Conservation (phyloP, 75 land plant genomes). For the Sequoiadendron giganteum region DNA sequence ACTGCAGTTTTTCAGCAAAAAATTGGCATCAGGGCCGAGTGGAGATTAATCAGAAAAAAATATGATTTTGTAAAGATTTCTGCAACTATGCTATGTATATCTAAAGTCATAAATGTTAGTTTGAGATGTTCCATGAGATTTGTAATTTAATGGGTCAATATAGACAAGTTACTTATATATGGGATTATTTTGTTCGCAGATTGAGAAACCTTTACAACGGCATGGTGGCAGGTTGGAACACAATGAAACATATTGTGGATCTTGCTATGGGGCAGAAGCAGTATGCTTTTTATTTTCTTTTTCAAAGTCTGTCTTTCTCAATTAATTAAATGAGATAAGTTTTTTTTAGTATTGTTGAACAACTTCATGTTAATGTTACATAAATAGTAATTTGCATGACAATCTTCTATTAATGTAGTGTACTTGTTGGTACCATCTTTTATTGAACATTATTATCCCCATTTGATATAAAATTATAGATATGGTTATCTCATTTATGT, state of each 20-base stretch:
- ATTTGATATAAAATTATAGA: neutral
- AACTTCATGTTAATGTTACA: constrained; percentile 23
- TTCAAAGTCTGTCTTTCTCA: neutral
- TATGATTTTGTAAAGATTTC: no score
- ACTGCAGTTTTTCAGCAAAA: no score
- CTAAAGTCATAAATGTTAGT: neutral
- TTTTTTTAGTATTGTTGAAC: neutral
- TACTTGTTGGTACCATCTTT: neutral
- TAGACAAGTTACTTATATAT: neutral
- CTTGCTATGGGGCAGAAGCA: constrained; percentile 65
- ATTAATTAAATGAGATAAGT: neutral
- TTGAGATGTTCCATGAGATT: neutral
- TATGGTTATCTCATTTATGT: neutral
- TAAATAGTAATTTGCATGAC: constrained; percentile 1
- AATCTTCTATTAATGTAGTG: neutral
- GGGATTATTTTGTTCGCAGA: constrained; percentile 20
- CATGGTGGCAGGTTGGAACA: constrained; percentile 70
- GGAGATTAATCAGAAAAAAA: no score
- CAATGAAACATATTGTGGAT: constrained; percentile 66
- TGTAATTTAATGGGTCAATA: neutral
- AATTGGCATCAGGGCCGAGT: no score
- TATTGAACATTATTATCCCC: neutral
- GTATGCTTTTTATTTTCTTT: constrained; percentile 18
- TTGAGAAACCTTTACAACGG: constrained; percentile 56
- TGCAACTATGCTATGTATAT: neutral